A percentile compares a stretch with the other conserved stretches of the same genome.
Evolutionary conservation across 257 asterid species (phyloP).

Genomic region (Knoxia roxburghii): DNA sequence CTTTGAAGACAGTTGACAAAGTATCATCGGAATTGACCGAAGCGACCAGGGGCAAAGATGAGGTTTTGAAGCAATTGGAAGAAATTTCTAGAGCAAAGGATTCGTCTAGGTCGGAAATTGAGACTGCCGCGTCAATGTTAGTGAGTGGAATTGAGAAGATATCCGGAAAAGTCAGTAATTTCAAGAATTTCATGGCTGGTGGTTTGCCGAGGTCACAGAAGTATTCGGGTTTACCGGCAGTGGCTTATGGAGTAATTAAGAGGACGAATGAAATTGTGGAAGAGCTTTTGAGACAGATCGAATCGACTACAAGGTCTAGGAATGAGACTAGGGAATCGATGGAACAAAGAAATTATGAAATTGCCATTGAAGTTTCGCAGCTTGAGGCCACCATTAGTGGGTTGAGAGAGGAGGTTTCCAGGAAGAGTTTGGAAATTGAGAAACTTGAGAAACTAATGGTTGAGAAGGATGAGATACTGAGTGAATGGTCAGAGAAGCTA

Average conservation of each 20-base stretch:
- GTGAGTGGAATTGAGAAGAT: slow-evolving; percentile 90
- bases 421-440: slow-evolving; percentile 47
- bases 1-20: slow-evolving; percentile 37
- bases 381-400: slow-evolving; percentile 75
- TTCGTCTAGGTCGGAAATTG: slow-evolving; percentile 56
- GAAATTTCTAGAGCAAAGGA: slow-evolving; percentile 56
- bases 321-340: slow-evolving; percentile 75
- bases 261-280: slow-evolving; percentile 87
- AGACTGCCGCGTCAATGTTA: slow-evolving; percentile 83
- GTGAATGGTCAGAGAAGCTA: slow-evolving; percentile 44
- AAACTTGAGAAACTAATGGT: slow-evolving; percentile 36
- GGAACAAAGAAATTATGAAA: slow-evolving; percentile 93
- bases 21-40: slow-evolving; percentile 37
- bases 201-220: slow-evolving; percentile 83
- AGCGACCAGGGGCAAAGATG: slow-evolving; percentile 49
- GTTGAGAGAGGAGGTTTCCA: slow-evolving; percentile 64
- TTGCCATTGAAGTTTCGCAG: slow-evolving; percentile 93
- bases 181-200: slow-evolving; percentile 63
- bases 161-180: slow-evolving; percentile 67
- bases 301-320: slow-evolving; percentile 52
- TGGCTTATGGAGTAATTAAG: slow-evolving; percentile 90
- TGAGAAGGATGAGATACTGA: slow-evolving; percentile 51
- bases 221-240: slow-evolving; percentile 86
- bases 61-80: slow-evolving; percentile 50
- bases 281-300: slow-evolving; percentile 77